Conservation (phyloP, 164 flowering plant species). For the Stephania yunnanensis region DNA sequence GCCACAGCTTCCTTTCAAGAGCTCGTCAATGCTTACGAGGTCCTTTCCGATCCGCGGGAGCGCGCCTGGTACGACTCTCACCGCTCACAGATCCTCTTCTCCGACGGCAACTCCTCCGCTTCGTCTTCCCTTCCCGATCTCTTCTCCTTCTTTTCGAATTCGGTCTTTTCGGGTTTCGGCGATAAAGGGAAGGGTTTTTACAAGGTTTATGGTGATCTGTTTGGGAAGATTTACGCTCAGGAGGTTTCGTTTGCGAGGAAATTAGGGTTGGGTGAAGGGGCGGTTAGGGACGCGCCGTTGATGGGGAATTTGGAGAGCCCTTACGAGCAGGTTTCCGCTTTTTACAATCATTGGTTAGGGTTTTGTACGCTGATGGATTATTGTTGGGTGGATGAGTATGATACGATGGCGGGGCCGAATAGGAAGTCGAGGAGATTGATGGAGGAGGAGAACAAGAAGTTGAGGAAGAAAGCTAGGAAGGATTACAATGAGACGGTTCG, state of each 20-base stretch:
- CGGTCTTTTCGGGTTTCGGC: constrained; percentile 60
- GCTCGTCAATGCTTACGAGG: constrained; percentile 85
- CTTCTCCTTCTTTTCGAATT: constrained; percentile 58
- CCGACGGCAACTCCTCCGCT: constrained; percentile 26
- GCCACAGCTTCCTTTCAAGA: constrained; percentile 91
- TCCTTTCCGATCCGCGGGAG: constrained; percentile 81
- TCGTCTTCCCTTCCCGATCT: constrained; percentile 30
- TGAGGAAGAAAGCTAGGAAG: constrained; percentile 78
- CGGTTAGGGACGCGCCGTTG: constrained; percentile 67
- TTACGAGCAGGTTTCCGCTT: constrained; percentile 75
- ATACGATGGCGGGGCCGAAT: constrained; percentile 49
- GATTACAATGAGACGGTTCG: constrained; percentile 89
- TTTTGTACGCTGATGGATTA: constrained; percentile 80
- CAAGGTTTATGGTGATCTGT: constrained; percentile 66
- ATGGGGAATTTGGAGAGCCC: constrained; percentile 76
- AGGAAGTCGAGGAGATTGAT: constrained; percentile 65
- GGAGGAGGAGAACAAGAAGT: constrained; percentile 93
- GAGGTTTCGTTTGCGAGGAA: constrained; percentile 55
- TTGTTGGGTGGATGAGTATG: constrained; percentile 76
- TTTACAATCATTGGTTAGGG: constrained; percentile 78
- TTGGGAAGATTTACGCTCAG: constrained; percentile 43
- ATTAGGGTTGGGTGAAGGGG: constrained; percentile 41
- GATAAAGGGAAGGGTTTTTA: constrained; percentile 63
- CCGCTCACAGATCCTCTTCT: constrained; percentile 84
- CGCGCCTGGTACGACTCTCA: constrained; percentile 97